A percentile compares a stretch with the other conserved stretches of the same genome.
Conservation (phyloP, 768 basidiomycete species). For the Lactarius indigo region DNA sequence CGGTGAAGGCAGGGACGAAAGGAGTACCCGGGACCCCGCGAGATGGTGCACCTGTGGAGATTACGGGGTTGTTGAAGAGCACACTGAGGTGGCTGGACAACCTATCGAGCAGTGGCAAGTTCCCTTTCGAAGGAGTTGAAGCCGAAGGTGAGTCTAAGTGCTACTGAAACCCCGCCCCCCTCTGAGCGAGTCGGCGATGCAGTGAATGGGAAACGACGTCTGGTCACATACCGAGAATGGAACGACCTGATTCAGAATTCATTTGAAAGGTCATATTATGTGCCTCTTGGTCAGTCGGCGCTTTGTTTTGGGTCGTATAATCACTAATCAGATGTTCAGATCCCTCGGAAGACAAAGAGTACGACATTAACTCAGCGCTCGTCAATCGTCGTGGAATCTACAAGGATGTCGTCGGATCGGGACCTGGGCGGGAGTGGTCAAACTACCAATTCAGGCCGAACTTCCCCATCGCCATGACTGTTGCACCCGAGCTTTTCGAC, state of each 20-base stretch:
- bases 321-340: conserved; percentile 41
- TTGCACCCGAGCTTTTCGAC: conserved; percentile 94
- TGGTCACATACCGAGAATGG: conserved; percentile 92
- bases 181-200: conserved; percentile 14
- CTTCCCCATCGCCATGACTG: conserved; percentile 94
- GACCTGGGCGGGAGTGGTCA: conserved; percentile 84
- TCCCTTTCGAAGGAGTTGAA: conserved; percentile 89
- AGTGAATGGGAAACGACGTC: conserved; percentile 67
- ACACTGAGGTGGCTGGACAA: conserved; percentile 84
- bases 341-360: conserved; percentile 62
- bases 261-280: conserved; percentile 89
- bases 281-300: conserved; percentile 63
- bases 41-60: conserved; percentile 95
- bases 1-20: conserved; percentile 85
- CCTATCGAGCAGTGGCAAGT: conserved; percentile 59
- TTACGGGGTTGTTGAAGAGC: conserved; percentile 90
- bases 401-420: conserved; percentile 96
- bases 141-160: conserved; percentile 56
- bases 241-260: conserved; percentile 74
- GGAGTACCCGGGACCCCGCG: conserved; percentile 95
- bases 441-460: conserved; percentile 95
- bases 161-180: neutral
- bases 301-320: neutral
- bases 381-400: conserved; percentile 93
- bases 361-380: conserved; percentile 63